Evolutionary conservation across 768 basidiomycete species (phyloP), one percentile per base, ranked within the genome.

Genomic region (Boletellus ananiceps): DNA sequence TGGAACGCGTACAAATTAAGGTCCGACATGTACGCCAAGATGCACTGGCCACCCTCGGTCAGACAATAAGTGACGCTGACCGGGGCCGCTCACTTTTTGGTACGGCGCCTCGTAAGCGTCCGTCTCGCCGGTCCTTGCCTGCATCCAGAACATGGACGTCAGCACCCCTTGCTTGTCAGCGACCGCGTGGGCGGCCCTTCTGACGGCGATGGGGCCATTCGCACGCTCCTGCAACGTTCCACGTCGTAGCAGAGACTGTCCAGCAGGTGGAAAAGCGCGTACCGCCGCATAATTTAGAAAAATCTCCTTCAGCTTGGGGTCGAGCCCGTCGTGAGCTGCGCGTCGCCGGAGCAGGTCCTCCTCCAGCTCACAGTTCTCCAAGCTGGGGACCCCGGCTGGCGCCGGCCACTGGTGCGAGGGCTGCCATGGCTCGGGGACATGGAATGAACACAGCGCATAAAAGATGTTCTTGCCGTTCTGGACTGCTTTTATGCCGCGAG

Each of bases 381-480:
- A 83, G 15, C 56, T 60, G 5, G 75, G 72, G 8, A 73, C 53
- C 8, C 53, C 79, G 15, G 75, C 71, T 0, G 88, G 88, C 76
- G 86, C 83, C 3, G 78, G 67, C 77, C 80, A 84, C 50, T 87
- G 84, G 57, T 83, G 74, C 8, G 70, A 63, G 1, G 82, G 86
- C 60, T 89, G 88, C 78, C 80, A 81, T 9, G 81, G 80, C 60
- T 93, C 90, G 3, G 86, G 85, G 44, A 72, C 75, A 54, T 92
- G 88, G 74, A 90, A 93, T 5, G 89, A 92, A 64, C 87, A 91
- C 51, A 88, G 62, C 69, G 91, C 73, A 36, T 85, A 75, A 63
- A 81, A 81, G 49, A 81, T 70, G n/a, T 65, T 63, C 38, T 66
- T 67, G n/a, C 80, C 79, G 32, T 68, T 66, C 50, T 82, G 81